Evolutionary conservation across 1,284 basidiomycete species (phyloP), one percentile per base, ranked within the genome.

Genomic region (Heimioporus retisporus): DNA sequence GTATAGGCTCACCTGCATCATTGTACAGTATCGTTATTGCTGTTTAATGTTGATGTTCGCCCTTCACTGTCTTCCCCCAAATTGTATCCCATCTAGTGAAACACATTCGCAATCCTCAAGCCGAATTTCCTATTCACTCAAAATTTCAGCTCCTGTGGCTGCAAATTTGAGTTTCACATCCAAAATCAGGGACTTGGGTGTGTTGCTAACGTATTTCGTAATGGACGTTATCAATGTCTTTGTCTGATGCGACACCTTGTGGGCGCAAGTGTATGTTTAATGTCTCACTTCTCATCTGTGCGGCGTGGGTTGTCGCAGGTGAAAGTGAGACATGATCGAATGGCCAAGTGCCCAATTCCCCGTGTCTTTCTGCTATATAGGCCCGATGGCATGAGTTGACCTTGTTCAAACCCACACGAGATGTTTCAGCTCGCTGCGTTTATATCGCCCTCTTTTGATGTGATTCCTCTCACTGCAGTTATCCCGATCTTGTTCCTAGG

Each of bases 21-120:
- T 57, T 76, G 78, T 80, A 77, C 42, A 71, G 76, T 78, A 79
- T 72, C 60, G 69, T 77, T 78, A 78, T 80, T 66, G 28, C 14
- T 68, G 25, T 66, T 65, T 73, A 72, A 11, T 11, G 35, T 40
- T 11, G 35, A 40, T 68, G 15, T 55, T 19, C 19, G 50, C 50
- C 35, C 35, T 40, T 40, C 35, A 11, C 35, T 40, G 35, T 10
- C 10, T 40, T 40, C 35, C 35, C 35, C 35, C 35, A 40, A 40
- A 11, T 40, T 40, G 35, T 40, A 40, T 40, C 35, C 10, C 35
- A 40, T 40, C 35, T 40, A 40, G 35, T 40, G 35, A 40, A 40
- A 11, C 11, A 40, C 35, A 40, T 40, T 40, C 11, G 35, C 35
- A 40, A 40, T 11, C 35, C 11, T 40, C 35, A 40, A 40, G 35